A percentile compares a stretch with the other conserved stretches of the same genome.
Evolutionary conservation across 768 basidiomycete genomes (phyloP).

Genomic region (Rhizopogon rudus): DNA sequence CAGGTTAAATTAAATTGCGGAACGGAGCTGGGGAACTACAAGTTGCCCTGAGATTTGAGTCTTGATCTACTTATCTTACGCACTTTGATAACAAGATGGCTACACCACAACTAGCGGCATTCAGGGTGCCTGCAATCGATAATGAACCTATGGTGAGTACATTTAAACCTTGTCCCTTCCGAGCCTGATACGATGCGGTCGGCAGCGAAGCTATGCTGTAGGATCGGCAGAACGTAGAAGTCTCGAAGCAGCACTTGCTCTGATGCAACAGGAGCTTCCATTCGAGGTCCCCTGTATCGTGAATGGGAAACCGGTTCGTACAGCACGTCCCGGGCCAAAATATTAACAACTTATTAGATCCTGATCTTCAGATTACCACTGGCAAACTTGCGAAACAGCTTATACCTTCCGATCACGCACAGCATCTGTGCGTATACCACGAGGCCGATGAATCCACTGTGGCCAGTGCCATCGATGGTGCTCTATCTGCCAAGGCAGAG

Average conservation of each 20-base stretch:
- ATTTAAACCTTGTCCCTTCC: not conserved
- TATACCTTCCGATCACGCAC: conserved; percentile 83
- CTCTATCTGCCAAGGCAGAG: conserved; percentile 76
- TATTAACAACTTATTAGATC: not conserved
- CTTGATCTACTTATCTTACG: not conserved
- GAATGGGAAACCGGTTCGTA: conserved; percentile 77
- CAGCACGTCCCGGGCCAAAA: not conserved
- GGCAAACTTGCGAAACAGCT: conserved; percentile 74
- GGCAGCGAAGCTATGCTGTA: conserved; percentile 69
- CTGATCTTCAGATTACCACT: conserved; percentile 60
- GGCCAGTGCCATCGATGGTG: conserved; percentile 76
- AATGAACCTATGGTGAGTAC: conserved; percentile 90
- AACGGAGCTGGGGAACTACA: no score
- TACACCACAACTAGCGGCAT: conserved; percentile 74
- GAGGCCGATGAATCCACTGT: conserved; percentile 80
- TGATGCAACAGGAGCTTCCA: conserved; percentile 81
- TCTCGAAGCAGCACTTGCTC: conserved; percentile 63
- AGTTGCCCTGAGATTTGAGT: no score
- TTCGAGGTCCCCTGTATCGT: conserved; percentile 93
- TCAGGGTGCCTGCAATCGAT: conserved; percentile 78
- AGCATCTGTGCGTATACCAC: conserved; percentile 80
- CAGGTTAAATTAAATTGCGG: no score
- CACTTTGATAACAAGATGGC: conserved; percentile 41
- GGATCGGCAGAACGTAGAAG: conserved; percentile 74
- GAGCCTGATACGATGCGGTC: not conserved